Base-by-base conservation (phyloP, 2,329 filamentous ascomycete species). In the Emergomyces africanus region DNA sequence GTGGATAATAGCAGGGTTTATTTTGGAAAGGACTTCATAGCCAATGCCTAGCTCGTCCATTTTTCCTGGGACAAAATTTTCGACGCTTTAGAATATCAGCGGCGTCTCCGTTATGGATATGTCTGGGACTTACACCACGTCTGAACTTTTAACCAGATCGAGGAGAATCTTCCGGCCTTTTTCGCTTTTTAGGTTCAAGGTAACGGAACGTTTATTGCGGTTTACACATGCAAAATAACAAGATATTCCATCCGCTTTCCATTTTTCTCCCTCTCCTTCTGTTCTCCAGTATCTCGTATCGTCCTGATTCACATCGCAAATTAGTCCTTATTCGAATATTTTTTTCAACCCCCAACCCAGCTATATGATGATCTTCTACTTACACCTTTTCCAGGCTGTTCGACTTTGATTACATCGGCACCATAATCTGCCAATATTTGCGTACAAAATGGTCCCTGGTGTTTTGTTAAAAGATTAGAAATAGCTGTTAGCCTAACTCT, bases 381-480 rank as follows among this genome's bases (percentile, higher is more conserved):
- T 60, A 70, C 67, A 33, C 70, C 68, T 55, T 68, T 66, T 56
- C 65, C 64, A 1, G 67, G 67, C 57, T 76, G 68, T 59, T 78
- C 76, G 50, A 75, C 64, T 63, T 76, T 77, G 59, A 61, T 59
- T 0, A 78, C 72, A 23, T 73, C 70, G 0, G 75, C 76, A 0
- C 75, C 74, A 54, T 76, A 75, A 57, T 77, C 75, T 25, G 74
- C 75, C 2, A 78, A 70, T n/a, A 77, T 76, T 56, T 77, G 74
- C 3, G 71, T 74, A 42, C 72, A 75, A 49, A 71, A 74, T 0
- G 72, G 72, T 0, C 68, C 72, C 71, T 71, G 30, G 4, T 5
- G 23, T 56, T 42, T 35, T 54, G 46, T 30, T 44, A 58, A 25
- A 44, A 20, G 48, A 50, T 55, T 33, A 28, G 5, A 12, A 49